phyloP scores from a whole-genome alignment of 1,284 basidiomycete genomes.

The Pulveroboletus sp. region DNA sequence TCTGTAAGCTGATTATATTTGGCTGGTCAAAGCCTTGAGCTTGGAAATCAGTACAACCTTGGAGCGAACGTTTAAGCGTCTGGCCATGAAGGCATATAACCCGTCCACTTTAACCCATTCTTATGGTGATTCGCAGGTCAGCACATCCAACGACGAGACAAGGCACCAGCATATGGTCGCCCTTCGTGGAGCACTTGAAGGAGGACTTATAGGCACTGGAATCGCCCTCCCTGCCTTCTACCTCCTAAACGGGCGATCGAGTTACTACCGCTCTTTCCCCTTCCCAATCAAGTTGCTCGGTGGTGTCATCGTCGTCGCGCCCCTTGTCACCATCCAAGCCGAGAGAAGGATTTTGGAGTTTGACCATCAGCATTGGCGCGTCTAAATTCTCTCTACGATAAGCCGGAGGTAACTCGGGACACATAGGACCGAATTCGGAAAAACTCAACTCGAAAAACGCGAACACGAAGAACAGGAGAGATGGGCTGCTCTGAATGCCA shows the following conservation, averaged over 20 bases:
- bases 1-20: slow-evolving; percentile 4
- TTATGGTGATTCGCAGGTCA: slow-evolving; percentile 31
- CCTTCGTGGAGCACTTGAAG: slow-evolving; percentile 62
- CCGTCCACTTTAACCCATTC: background rate
- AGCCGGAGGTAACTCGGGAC: background rate
- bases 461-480: slow-evolving; percentile 44
- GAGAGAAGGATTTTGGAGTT: slow-evolving; percentile 77
- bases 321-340: slow-evolving; percentile 69
- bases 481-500: slow-evolving; percentile 58
- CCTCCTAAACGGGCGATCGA: slow-evolving; percentile 51
- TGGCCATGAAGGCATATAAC: slow-evolving; percentile 23
- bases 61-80: too few species aligned
- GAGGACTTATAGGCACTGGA: slow-evolving; percentile 49
- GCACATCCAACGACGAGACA: slow-evolving; percentile 41
- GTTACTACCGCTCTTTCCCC: slow-evolving; percentile 68
- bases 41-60: slow-evolving; percentile 1
- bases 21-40: background rate
- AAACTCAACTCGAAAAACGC: slow-evolving; percentile 54
- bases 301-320: slow-evolving; percentile 63
- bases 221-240: slow-evolving; percentile 57
- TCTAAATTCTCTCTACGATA: slow-evolving; percentile 6
- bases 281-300: slow-evolving; percentile 75
- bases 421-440: slow-evolving; percentile 56
- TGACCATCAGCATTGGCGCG: slow-evolving; percentile 68
- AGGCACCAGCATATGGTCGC: slow-evolving; percentile 52